These are phyloP conservation scores for Sergeia podlipaevii DNA, from an alignment of 208 protist species.

Conservation along the genomic window DNA sequence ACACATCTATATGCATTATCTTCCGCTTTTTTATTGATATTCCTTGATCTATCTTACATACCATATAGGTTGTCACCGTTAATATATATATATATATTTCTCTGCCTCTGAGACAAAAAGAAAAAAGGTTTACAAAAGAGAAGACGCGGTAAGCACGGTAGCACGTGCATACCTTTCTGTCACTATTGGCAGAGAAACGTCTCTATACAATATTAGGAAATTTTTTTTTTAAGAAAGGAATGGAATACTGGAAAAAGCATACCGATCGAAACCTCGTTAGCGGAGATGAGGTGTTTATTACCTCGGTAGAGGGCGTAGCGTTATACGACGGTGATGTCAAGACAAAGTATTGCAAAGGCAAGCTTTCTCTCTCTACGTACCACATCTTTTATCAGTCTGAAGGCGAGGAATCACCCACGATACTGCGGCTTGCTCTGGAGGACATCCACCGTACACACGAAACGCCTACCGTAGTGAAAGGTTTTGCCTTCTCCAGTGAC, in stretches of 20 bases:
- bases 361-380: slow-evolving; percentile 59
- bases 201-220: no score
- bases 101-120: no score
- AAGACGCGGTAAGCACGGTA: no score
- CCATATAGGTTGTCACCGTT: no score
- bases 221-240: no score
- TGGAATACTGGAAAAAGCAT: slow-evolving; percentile 57
- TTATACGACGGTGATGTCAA: slow-evolving; percentile 53
- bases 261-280: slow-evolving; percentile 17
- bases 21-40: not conserved
- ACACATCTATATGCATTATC: not conserved
- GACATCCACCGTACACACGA: slow-evolving; percentile 21
- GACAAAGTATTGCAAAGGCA: slow-evolving; percentile 55
- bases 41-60: no score
- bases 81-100: no score
- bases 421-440: slow-evolving; percentile 52
- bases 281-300: slow-evolving; percentile 50
- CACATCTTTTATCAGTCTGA: slow-evolving; percentile 54
- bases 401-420: slow-evolving; percentile 5
- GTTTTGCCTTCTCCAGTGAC: slow-evolving; percentile 44
- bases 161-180: no score
- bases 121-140: no score
- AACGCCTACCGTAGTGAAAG: slow-evolving; percentile 20
- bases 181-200: no score
- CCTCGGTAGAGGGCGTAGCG: slow-evolving; percentile 29